Evolutionary conservation across 768 basidiomycete species (phyloP).

Genomic region (Amanita thiersii): DNA sequence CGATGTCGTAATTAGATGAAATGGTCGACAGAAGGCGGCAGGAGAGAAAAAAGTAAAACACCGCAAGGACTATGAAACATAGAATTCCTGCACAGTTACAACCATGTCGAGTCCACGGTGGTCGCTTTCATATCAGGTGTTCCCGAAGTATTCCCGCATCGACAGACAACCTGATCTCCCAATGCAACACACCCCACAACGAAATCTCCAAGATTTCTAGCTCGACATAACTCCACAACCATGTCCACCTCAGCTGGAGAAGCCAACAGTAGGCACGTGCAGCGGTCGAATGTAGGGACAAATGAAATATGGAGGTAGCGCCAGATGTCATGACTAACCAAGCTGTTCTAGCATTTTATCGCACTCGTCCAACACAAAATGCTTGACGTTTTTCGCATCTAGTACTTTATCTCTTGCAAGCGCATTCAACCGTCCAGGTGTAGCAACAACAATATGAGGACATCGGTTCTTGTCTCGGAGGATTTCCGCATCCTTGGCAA

Average conservation of each 20-base stretch:
- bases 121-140: slow-evolving; percentile 26
- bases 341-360: slow-evolving; percentile 99
- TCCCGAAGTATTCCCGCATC: slow-evolving; percentile 24
- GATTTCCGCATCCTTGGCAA: slow-evolving; percentile 87
- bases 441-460: slow-evolving; percentile 98
- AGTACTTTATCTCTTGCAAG: slow-evolving; percentile 92
- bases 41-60: slow-evolving; percentile 31
- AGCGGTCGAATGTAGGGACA: slow-evolving; percentile 13
- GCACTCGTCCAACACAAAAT: slow-evolving; percentile 99
- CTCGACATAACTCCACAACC: slow-evolving; percentile 6
- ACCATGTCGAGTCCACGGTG: slow-evolving; percentile 22
- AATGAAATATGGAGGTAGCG: slow-evolving; percentile 10
- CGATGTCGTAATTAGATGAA: slow-evolving; percentile 64
- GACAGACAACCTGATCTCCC: slow-evolving; percentile 6
- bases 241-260: slow-evolving; percentile 21
- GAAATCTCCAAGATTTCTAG: slow-evolving; percentile 15
- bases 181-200: slow-evolving; percentile 24
- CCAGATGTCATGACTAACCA: slow-evolving; percentile 85
- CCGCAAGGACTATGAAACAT: slow-evolving; percentile 9
- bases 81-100: slow-evolving; percentile 2
- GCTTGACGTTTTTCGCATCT: slow-evolving; percentile 94
- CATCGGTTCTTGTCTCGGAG: slow-evolving; percentile 95
- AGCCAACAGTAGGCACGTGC: slow-evolving; percentile 28
- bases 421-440: slow-evolving; percentile 94
- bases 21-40: slow-evolving; percentile 41